Base-by-base conservation (phyloP, 2,329 filamentous ascomycete species). In the Fusarium sp. region DNA sequence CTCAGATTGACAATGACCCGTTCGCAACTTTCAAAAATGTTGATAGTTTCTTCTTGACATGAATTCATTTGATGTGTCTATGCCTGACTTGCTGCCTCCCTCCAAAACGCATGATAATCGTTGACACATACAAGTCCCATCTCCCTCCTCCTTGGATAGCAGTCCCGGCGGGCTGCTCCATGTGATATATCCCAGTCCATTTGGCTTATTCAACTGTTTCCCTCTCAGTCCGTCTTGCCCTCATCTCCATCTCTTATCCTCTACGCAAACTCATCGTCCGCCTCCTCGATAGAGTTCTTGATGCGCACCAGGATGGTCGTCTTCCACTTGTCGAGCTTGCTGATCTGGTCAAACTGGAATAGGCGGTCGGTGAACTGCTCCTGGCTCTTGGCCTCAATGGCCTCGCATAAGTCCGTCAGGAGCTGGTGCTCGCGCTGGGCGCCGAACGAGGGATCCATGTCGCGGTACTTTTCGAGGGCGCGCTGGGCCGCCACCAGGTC, bases 271-370 rank as follows among this genome's bases (percentile, higher is more conserved):
- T 85, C 84, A 63, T 85, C 84, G 61, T 84, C 82, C 20, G 82
- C 81, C 72, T 83, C 86, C 84, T 96, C 93, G 78, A 98, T 97
- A 63, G 88, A 88, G 79, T 92, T 92, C 91, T 98, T 98, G 79
- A 98, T 89, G 77, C 91, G 90, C 80, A 97, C 85, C 73, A 98
- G 84, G 67, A 98, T 86, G 35, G 93, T 94, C 60, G 94, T 98
- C 92, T 98, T 98, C 96, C 96, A 98, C 86, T 96, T 97, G 81
- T 98, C 95, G 80, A 98, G 86, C 87, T 97, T 97, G 85, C 92
- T 97, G 85, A 98, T 88, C 86, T 97, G 94, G 82, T 98, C 95
- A 81, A 91, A 98, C 82, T 96, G 92, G 87, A 93, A 97, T 73
- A 97, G 84, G 82, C 95, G 95, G 80, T 97, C 94, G 25, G 93